Evolutionary conservation across 2,329 filamentous ascomycete genomes (phyloP).

Genomic region (Boeremia lycopersici): DNA sequence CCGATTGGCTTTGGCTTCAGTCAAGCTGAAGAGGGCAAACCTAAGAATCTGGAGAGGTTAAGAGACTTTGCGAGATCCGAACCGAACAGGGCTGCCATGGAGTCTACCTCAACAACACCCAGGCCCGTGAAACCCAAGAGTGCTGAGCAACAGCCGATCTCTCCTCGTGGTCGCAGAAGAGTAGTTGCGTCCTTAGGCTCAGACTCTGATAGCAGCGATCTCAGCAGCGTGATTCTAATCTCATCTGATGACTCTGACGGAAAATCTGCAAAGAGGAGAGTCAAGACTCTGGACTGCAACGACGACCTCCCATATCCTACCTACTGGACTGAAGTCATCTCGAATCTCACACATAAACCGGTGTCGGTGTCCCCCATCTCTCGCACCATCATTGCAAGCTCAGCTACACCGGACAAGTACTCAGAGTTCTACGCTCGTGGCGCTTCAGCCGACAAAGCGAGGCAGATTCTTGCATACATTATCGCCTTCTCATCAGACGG

Average conservation of each 20-base stretch:
- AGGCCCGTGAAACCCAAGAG: neutral
- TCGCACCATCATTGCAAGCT: slow-evolving; percentile 58
- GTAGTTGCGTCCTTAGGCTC: slow-evolving; percentile 39
- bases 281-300: slow-evolving; percentile 64
- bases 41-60: slow-evolving; percentile 45
- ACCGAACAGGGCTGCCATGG: neutral
- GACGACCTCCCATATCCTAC: slow-evolving; percentile 80
- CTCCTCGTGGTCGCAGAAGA: slow-evolving; percentile 11
- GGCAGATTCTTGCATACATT: slow-evolving; percentile 89
- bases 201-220: slow-evolving; percentile 55
- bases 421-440: slow-evolving; percentile 83
- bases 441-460: slow-evolving; percentile 79
- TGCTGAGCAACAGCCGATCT: slow-evolving; percentile 1
- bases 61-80: slow-evolving; percentile 12
- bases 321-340: slow-evolving; percentile 93
- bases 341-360: slow-evolving; percentile 78
- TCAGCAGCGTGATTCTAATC: slow-evolving; percentile 52
- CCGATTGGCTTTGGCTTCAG: slow-evolving; percentile 90
- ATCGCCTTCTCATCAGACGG: slow-evolving; percentile 82
- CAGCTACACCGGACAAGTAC: slow-evolving; percentile 73
- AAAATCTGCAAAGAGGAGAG: slow-evolving; percentile 51
- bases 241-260: slow-evolving; percentile 60
- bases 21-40: slow-evolving; percentile 77
- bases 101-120: neutral
- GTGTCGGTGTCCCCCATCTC: slow-evolving; percentile 74